These are phyloP conservation scores for Pseudopediastrum boryanum DNA, from an alignment of 139 green algal species.

Conservation along the genomic window DNA sequence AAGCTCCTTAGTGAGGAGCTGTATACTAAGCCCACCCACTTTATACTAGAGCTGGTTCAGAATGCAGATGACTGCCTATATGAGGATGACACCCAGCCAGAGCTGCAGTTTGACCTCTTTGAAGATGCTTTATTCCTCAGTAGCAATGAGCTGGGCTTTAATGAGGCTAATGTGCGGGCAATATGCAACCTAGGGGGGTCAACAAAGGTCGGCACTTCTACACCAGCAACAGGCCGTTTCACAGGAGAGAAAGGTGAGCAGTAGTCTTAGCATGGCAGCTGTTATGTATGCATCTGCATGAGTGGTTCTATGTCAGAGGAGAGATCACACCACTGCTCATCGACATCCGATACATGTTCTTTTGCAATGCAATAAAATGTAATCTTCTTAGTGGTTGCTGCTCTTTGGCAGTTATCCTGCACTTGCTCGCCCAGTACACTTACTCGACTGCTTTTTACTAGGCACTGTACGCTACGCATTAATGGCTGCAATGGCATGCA, in stretches of 20 bases:
- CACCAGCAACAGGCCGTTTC: neutral
- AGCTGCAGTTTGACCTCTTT: constrained; percentile 27
- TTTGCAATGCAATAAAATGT: neutral
- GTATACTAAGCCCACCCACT: constrained; percentile 35
- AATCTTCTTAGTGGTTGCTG: neutral
- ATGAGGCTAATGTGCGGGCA: neutral
- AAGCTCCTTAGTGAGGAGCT: constrained; percentile 23
- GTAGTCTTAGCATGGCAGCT: neutral
- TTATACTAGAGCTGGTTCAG: constrained; percentile 48
- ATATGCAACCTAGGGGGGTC: constrained; percentile 24
- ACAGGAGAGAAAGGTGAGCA: constrained; percentile 13
- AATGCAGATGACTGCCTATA: constrained; percentile 45
- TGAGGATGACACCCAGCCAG: neutral
- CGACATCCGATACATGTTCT: neutral
- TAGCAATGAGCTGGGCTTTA: constrained; percentile 30
- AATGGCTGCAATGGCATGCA: too few relatives aligned
- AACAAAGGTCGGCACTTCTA: constrained; percentile 1
- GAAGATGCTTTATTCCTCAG: neutral
- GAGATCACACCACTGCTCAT: neutral
- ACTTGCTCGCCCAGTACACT: too few relatives aligned
- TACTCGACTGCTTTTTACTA: too few relatives aligned
- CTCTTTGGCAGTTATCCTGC: too few relatives aligned
- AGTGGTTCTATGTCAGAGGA: neutral
- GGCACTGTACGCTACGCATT: too few relatives aligned
- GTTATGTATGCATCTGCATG: neutral